Evolutionary conservation across 2,329 filamentous ascomycete species (phyloP), one percentile per base, ranked within the genome.

Genomic region (Westerdykella sp.): DNA sequence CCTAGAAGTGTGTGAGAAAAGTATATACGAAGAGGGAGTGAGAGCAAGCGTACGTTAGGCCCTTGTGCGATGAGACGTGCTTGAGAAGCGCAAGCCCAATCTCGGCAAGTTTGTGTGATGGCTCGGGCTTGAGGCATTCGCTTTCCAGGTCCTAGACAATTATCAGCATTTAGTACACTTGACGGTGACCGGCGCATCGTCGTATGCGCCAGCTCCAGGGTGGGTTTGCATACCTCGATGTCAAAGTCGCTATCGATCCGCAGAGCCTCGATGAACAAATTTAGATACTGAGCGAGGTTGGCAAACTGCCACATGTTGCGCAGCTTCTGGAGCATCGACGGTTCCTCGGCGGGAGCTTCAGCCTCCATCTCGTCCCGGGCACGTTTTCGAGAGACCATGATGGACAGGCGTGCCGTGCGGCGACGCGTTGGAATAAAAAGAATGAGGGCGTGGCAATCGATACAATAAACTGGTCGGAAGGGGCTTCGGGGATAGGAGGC

Each of bases 221-320:
- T 56, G 57, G 48, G 30, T 30, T 42, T 18, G 43, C 49, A 58
- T 79, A 95, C 93, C 73, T 97, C 90, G 51, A 96, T 85, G 60
- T 91, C 88, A 50, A 96, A 77, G 60, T 85, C 82, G n/a, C 16
- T 35, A 56, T 93, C 84, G 53, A 97, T 86, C 71, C 95, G 96
- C 65, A 95, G 83, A 35, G 83, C 83, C 58, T 85, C 83, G 48
- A 91, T 90, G 67, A 98, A 98, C 34, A 91, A 80, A 65, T 84
- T 86, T 48, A 97, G 87, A 78, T 89, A 98, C 69, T 98, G 91
- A 70, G 85, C 89, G 6, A 97, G 73, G 60, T 89, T 91, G 48
- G 91, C 87, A 69, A 97, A 96, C 67, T 96, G 86, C 90, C 91
- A 97, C 77, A 87, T 89, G 63, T 87, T 93, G 50, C 91, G 81